phyloP scores from a whole-genome alignment of 495 filamentous ascomycete species.

The Trichoderma virens region DNA sequence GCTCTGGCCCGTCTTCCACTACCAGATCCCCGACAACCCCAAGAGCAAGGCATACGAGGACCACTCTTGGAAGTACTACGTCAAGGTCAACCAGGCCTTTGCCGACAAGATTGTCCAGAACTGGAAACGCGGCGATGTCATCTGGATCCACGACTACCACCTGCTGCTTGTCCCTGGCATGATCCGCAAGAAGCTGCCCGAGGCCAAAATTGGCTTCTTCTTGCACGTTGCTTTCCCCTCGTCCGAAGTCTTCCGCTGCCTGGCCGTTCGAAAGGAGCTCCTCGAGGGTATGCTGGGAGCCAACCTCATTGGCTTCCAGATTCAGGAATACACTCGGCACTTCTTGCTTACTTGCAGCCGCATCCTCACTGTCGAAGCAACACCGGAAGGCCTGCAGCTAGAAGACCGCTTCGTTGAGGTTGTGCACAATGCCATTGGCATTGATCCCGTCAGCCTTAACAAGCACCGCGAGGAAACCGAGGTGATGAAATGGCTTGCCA shows the following conservation, averaged over 20 bases:
- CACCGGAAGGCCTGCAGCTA: conserved; percentile 77
- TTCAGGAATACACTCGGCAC: conserved; percentile 82
- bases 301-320: conserved; percentile 87
- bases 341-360: conserved; percentile 92
- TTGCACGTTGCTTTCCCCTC: conserved; percentile 92
- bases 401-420: conserved; percentile 90
- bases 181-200: conserved; percentile 77
- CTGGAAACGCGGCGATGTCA: conserved; percentile 83
- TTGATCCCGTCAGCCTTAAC: conserved; percentile 70
- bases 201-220: conserved; percentile 92
- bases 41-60: conserved; percentile 97
- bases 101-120: conserved; percentile 80
- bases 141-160: conserved; percentile 96
- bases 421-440: conserved; percentile 65
- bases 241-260: conserved; percentile 86
- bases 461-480: conserved; percentile 62
- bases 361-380: conserved; percentile 77
- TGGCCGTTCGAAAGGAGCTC: conserved; percentile 74
- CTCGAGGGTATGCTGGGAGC: conserved; percentile 86
- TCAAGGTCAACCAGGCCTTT: conserved; percentile 81
- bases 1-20: conserved; percentile 88
- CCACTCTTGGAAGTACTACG: conserved; percentile 91
- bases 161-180: conserved; percentile 84
- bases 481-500: conserved; percentile 68
- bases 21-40: conserved; percentile 91